Evolutionary conservation across 1,284 basidiomycete genomes (phyloP).

Genomic region (Pascua sp.): DNA sequence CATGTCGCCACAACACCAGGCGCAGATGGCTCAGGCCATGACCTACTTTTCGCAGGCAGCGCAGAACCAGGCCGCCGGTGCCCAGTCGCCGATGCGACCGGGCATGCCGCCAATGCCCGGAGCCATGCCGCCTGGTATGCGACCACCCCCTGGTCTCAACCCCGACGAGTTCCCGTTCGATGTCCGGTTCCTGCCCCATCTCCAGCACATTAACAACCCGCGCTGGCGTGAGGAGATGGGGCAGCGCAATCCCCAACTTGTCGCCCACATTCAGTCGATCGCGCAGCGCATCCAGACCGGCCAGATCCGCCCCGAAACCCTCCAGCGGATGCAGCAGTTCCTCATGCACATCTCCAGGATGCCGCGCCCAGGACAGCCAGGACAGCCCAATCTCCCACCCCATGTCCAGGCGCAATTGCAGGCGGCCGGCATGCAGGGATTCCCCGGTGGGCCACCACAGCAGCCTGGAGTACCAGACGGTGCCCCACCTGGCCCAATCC

Average conservation of each 20-base stretch:
- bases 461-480: background rate
- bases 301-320: slow-evolving; percentile 27
- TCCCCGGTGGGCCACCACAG: slow-evolving; percentile 10
- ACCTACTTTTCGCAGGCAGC: slow-evolving; percentile 17
- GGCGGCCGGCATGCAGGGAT: slow-evolving; percentile 15
- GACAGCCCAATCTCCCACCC: slow-evolving; percentile 9
- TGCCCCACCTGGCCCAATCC: slow-evolving; percentile 6
- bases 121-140: slow-evolving; percentile 6
- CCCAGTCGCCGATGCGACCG: slow-evolving; percentile 6
- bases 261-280: slow-evolving; percentile 22
- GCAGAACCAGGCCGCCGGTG: slow-evolving; percentile 7
- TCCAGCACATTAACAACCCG: slow-evolving; percentile 27
- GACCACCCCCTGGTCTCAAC: slow-evolving; percentile 15
- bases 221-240: slow-evolving; percentile 34
- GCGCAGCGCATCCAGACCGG: slow-evolving; percentile 24
- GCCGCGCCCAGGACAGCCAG: background rate
- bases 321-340: slow-evolving; percentile 40
- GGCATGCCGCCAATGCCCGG: slow-evolving; percentile 9
- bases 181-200: slow-evolving; percentile 27
- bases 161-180: slow-evolving; percentile 43
- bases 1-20: slow-evolving; percentile 31
- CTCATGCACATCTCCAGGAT: slow-evolving; percentile 19
- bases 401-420: slow-evolving; percentile 12
- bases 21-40: slow-evolving; percentile 36
- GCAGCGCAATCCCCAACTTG: slow-evolving; percentile 25